These are phyloP conservation scores for Albifimbria verrucaria DNA, from an alignment of 2,329 filamentous ascomycete genomes.

Conservation along the genomic window DNA sequence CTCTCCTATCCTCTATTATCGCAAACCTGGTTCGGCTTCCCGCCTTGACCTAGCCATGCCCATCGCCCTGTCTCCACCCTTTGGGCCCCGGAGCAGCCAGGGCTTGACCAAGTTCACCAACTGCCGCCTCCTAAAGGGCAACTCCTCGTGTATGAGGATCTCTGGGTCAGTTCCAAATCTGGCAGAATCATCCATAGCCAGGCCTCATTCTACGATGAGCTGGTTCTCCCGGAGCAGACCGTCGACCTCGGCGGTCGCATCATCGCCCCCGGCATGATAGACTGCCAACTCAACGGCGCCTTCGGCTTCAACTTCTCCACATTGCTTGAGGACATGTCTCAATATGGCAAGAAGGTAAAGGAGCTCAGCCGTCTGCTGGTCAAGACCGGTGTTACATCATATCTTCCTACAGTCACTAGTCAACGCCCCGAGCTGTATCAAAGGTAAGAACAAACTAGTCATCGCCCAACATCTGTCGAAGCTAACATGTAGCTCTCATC, in stretches of 20 bases:
- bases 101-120: constrained; percentile 81
- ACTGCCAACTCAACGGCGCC: constrained; percentile 87
- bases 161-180: constrained; percentile 82
- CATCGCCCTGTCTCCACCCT: constrained; percentile 37
- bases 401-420: constrained; percentile 81
- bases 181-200: constrained; percentile 79
- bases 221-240: constrained; percentile 66
- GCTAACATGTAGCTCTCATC: constrained; percentile 10
- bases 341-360: constrained; percentile 70
- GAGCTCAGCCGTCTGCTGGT: constrained; percentile 70
- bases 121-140: constrained; percentile 70
- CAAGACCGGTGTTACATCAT: constrained; percentile 81
- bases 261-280: constrained; percentile 81
- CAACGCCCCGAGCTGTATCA: constrained; percentile 80
- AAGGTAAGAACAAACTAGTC: constrained; percentile 46
- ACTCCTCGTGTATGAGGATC: constrained; percentile 70
- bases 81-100: constrained; percentile 42
- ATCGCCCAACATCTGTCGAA: not conserved
- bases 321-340: constrained; percentile 62
- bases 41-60: constrained; percentile 37
- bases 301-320: constrained; percentile 92
- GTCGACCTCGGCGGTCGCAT: constrained; percentile 82
- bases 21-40: not conserved
- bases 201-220: constrained; percentile 64
- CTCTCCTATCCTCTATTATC: not conserved